A percentile compares a stretch with the other conserved stretches of the same genome.
These are phyloP conservation scores for Stachybotrys chlorohalonatus DNA, from an alignment of 2,329 filamentous ascomycete genomes.

Conservation along the genomic window DNA sequence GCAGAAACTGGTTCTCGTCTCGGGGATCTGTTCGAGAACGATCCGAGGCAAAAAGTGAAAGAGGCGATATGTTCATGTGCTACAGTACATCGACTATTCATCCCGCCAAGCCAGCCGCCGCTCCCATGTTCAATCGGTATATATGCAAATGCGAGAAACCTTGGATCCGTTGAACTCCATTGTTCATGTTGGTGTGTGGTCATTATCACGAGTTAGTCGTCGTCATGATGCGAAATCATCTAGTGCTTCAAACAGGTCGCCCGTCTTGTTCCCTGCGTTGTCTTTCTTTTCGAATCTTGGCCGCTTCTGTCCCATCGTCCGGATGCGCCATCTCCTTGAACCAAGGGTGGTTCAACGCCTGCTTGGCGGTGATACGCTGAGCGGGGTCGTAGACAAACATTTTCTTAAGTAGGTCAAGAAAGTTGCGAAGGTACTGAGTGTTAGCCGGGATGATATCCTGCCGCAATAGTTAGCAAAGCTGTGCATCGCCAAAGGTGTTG, in stretches of 20 bases:
- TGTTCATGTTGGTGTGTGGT: not conserved
- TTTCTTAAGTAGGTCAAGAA: constrained; percentile 54
- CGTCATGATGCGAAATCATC: constrained; percentile 11
- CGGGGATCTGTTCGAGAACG: too few relatives aligned
- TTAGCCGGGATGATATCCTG: constrained; percentile 57
- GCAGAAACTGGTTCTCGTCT: too few relatives aligned
- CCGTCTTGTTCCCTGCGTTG: constrained; percentile 31
- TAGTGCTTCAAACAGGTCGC: constrained; percentile 12
- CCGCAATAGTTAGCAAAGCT: not conserved
- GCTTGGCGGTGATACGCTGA: constrained; percentile 56
- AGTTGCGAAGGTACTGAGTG: constrained; percentile 50
- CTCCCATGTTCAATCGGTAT: not conserved
- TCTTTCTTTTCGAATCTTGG: constrained; percentile 50
- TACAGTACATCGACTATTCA: not conserved
- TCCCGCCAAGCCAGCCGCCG: not conserved
- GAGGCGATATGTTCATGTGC: not conserved
- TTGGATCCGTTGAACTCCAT: not conserved
- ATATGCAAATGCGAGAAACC: not conserved
- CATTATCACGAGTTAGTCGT: constrained; percentile 8
- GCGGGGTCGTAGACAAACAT: constrained; percentile 62
- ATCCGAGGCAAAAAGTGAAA: not conserved
- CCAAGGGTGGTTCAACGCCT: constrained; percentile 59
- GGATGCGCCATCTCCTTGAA: constrained; percentile 54
- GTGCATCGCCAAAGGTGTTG: not conserved
- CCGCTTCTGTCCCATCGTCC: constrained; percentile 60